These are phyloP conservation scores for Beauveria pseudobassiana DNA, from an alignment of 2,329 filamentous ascomycete species.

Conservation along the genomic window DNA sequence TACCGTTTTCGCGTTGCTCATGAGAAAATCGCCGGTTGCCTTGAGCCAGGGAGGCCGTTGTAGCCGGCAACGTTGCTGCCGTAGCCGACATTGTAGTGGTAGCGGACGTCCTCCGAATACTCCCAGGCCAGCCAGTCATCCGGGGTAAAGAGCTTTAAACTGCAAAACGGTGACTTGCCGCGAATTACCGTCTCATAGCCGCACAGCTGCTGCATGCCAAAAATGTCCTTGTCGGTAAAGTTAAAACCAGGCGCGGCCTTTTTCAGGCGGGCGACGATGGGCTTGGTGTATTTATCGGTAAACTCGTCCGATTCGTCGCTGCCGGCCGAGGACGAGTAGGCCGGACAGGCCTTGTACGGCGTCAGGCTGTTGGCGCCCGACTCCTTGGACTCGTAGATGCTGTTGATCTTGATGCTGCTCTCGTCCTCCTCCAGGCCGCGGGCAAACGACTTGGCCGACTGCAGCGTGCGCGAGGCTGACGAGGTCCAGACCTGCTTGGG, in stretches of 20 bases:
- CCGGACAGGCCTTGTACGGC: conserved; percentile 57
- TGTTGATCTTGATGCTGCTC: conserved; percentile 45
- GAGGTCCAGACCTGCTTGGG: conserved; percentile 54
- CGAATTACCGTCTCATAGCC: conserved; percentile 59
- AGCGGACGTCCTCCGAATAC: conserved; percentile 56
- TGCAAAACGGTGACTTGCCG: conserved; percentile 54
- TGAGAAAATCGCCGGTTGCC: conserved; percentile 45
- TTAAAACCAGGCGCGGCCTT: conserved; percentile 49
- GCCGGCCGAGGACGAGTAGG: conserved; percentile 50
- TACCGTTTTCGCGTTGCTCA: conserved; percentile 23
- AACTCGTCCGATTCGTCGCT: conserved; percentile 45
- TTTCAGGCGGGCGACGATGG: conserved; percentile 51
- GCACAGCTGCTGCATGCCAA: conserved; percentile 59
- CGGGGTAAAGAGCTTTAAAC: conserved; percentile 48
- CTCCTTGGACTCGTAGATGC: conserved; percentile 48
- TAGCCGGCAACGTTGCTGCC: conserved; percentile 49
- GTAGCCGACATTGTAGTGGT: conserved; percentile 60
- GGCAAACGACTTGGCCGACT: conserved; percentile 51
- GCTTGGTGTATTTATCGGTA: conserved; percentile 48
- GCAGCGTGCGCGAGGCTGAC: conserved; percentile 53
- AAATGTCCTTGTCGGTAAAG: conserved; percentile 55
- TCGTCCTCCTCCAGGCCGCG: conserved; percentile 46
- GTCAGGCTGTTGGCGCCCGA: conserved; percentile 54
- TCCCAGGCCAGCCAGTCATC: conserved; percentile 62
- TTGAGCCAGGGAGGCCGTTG: conserved; percentile 60